phyloP scores from a whole-genome alignment of 805 yeast genomes.

The Sugiyamaella americana region DNA sequence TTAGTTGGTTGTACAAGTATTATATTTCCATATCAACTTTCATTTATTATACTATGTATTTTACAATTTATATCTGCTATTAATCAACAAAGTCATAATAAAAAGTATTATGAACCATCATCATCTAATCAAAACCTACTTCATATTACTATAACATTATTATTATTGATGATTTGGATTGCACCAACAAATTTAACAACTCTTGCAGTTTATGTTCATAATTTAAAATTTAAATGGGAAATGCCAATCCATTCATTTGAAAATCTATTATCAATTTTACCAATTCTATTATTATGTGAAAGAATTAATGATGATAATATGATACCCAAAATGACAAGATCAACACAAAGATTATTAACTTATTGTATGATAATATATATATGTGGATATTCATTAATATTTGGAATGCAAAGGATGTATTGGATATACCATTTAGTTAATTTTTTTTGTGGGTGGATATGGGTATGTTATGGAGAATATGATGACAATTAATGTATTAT shows the following conservation, averaged over 20 bases:
- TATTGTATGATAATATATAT: conserved; percentile 43
- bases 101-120: conserved; percentile 10
- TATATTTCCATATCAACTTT: conserved; percentile 5
- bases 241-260: conserved; percentile 87
- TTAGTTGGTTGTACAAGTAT: not conserved
- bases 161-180: conserved; percentile 54
- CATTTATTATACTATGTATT: not conserved
- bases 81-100: conserved; percentile 1
- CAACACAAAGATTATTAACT: conserved; percentile 24
- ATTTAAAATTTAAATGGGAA: conserved; percentile 68
- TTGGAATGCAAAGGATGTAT: conserved; percentile 76
- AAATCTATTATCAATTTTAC: conserved; percentile 69
- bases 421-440: conserved; percentile 79
- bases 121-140: not conserved
- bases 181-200: conserved; percentile 75
- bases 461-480: conserved; percentile 10
- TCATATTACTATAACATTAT: not conserved
- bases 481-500: too few species aligned
- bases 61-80: conserved; percentile 5
- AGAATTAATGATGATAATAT: conserved; percentile 44
- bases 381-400: conserved; percentile 55
- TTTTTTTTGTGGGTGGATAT: conserved; percentile 34
- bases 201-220: conserved; percentile 73
- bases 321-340: conserved; percentile 36
- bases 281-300: conserved; percentile 58